Evolutionary conservation across 1,284 basidiomycete genomes (phyloP).

Genomic region (Schizopora paradoxa): DNA sequence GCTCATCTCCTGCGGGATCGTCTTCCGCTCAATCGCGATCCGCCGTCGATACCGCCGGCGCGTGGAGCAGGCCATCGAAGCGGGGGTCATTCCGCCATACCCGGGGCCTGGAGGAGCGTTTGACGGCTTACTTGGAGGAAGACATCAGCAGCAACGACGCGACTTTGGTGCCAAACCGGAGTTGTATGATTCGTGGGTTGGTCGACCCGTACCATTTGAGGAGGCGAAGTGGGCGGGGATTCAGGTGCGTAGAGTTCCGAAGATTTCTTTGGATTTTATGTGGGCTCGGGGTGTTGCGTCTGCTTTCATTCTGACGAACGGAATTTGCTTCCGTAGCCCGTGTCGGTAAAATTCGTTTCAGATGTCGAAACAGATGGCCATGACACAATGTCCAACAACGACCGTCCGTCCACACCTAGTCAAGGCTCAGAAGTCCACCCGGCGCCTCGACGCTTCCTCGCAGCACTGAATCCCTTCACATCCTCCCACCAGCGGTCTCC

Average conservation of each 20-base stretch:
- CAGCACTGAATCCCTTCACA: conserved; percentile 25
- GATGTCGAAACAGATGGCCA: background rate
- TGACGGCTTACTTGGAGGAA: background rate
- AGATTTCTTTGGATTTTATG: too few species aligned
- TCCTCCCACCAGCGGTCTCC: conserved; percentile 27
- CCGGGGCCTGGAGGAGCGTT: too few species aligned
- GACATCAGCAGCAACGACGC: conserved; percentile 28
- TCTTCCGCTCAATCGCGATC: conserved; percentile 31
- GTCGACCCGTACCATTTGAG: too few species aligned
- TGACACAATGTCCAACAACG: background rate
- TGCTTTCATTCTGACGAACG: too few species aligned
- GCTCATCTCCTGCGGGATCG: conserved; percentile 30
- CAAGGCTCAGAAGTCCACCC: background rate
- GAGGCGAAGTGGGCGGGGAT: conserved; percentile 39
- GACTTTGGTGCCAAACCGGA: conserved; percentile 47
- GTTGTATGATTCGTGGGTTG: conserved; percentile 46
- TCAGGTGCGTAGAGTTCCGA: too few species aligned
- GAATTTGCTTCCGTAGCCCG: too few species aligned
- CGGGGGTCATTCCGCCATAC: conserved; percentile 22
- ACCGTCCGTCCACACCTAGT: background rate
- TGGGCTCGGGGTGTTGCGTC: too few species aligned
- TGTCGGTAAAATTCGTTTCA: background rate
- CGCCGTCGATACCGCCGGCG: conserved; percentile 28
- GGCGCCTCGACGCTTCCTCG: conserved; percentile 9
- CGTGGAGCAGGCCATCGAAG: conserved; percentile 31